Evolutionary conservation across 2,329 filamentous ascomycete genomes (phyloP).

Genomic region (Eutypa lata): DNA sequence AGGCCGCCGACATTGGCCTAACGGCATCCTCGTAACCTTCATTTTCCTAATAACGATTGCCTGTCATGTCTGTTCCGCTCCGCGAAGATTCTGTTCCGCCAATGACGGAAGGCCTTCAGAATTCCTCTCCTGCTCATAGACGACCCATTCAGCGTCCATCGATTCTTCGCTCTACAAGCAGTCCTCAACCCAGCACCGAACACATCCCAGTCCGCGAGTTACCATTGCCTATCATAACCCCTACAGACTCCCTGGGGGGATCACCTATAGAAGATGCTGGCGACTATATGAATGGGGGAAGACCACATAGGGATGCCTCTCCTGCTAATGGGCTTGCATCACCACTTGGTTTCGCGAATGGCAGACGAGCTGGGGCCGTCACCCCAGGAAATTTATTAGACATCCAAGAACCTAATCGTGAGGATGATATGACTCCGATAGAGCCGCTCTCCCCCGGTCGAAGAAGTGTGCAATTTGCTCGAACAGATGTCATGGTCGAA

Average conservation of each 20-base stretch:
- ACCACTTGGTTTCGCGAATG: conserved; percentile 18
- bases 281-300: conserved; percentile 37
- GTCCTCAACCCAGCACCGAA: conserved; percentile 19
- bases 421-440: conserved; percentile 12
- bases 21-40: not conserved
- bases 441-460: conserved; percentile 42
- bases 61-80: conserved; percentile 18
- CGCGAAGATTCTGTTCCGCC: conserved; percentile 34
- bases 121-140: conserved; percentile 19
- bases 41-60: not conserved
- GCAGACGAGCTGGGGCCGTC: not conserved
- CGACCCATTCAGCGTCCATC: conserved; percentile 18
- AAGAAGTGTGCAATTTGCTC: conserved; percentile 74
- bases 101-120: conserved; percentile 27
- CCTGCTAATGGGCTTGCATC: conserved; percentile 16
- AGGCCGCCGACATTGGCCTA: not conserved
- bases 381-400: not conserved
- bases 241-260: conserved; percentile 14
- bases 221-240: conserved; percentile 19
- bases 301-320: conserved; percentile 29
- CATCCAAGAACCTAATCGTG: conserved; percentile 9
- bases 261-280: conserved; percentile 20
- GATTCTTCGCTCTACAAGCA: conserved; percentile 19
- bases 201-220: conserved; percentile 13
- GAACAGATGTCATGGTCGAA: conserved; percentile 48